Base-by-base conservation (phyloP, 2,329 filamentous ascomycete genomes). In the Trichoderma simmonsii region DNA sequence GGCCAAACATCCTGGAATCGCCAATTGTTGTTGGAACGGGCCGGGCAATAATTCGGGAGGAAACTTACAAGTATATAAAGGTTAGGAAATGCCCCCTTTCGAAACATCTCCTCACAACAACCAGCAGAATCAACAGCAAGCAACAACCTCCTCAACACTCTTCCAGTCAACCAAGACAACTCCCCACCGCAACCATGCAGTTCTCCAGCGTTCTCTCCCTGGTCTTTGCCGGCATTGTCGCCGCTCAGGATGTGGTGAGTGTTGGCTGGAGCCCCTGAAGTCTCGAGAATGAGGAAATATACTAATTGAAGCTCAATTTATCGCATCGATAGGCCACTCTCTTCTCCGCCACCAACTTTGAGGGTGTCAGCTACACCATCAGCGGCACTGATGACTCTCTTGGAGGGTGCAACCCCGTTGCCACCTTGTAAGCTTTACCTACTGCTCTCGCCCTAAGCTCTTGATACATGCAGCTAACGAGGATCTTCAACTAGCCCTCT, bases 191-290 rank as follows among this genome's bases (percentile, higher is more conserved):
- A 43, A 67, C 15, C 24, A 67, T 67, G 64, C 64, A 67, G 32
- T 59, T 67, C 36, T 64, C 61, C 32, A 30, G 15, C 32, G 18
- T 67, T 26, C 21, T 67, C 34, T 57, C 64, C 6, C 64, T 67
- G 24, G 26, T 59, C 51, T 39, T 67, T 21, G 51, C 64, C 54
- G 14, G n/a, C 64, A 24, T 30, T 28, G 64, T 39, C 24, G 64
- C 64, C 51, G 51, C 64, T 30, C 64, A 67, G 32, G 30, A 66
- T 36, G 63, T 66, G 21, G 63, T 66, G 18, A 65, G 62, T 54
- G 11, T 9, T 2, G 3, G 6, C 54, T 57, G 48, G 3, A 3
- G 48, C 48, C 21, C 3, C 5, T 18, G 54, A 15, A 30, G 28
- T 36, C 6, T 61, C 28, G 11, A 14, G 12, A 21, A 7, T 32